Base-by-base conservation (phyloP, 2,329 filamentous ascomycete genomes). In the Nothomitra cinnamomea region DNA sequence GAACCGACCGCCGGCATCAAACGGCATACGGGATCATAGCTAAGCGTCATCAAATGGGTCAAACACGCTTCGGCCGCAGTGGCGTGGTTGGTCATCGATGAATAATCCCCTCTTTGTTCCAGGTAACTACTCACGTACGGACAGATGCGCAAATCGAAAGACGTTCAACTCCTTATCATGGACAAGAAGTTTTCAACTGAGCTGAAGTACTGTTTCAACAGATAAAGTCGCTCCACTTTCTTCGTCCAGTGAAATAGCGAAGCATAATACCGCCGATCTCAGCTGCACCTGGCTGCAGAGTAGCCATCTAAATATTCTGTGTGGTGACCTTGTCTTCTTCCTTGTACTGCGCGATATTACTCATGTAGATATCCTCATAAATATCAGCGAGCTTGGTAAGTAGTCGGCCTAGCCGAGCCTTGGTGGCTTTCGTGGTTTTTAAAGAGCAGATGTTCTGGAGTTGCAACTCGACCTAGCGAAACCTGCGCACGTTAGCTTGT, bases 61-160 rank as follows among this genome's bases (percentile, higher is more conserved):
- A 47, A 24, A 25, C 43, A 47, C 12, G 12, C 28, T 17, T 47
- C 43, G 5, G 43, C 43, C 2, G 43, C 43, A 24, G 28, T 4
- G 19, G 43, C 3, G 13, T 47, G 21, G 2, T 21, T 15, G 12
- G 6, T 3, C 21, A 17, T 15, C n/a, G 43, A 13, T 2, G 7
- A 25, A 48, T 55, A 59, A 2, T 56, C 54, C 10, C 21, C 6
- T 24, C 43, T 25, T 6, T n/a, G 40, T 55, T 64, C 60, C 4
- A 66, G 52, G 32, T n/a, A n/a, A n/a, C n/a, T 54, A 65, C 51
- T 65, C 64, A 40, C 56, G 53, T 2, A 65, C 62, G 1, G 64
- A 65, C n/a, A 63, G 54, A 58, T 66, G 64, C 19, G 60, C 58
- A 54, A 65, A 65, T 5, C 60, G 60, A 57, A 66, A 63, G 1